Conservation (phyloP, 139 green algal genomes). For the Chlamydomonas asymmetrica region DNA sequence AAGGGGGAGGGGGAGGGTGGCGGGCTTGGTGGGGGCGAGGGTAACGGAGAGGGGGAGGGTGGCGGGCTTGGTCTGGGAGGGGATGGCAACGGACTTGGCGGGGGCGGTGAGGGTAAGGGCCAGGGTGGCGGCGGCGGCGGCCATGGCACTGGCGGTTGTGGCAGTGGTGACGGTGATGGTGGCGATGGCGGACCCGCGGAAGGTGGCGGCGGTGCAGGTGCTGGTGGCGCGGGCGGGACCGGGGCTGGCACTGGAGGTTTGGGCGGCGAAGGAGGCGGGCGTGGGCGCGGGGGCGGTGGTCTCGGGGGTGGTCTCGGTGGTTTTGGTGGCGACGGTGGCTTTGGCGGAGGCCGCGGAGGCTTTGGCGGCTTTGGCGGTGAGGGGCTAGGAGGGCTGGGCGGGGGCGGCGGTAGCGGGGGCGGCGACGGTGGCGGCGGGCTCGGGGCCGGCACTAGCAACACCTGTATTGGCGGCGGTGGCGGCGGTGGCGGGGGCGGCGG, state of each 20-base stretch:
- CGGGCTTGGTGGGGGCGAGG: no score
- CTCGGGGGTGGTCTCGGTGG: slow-evolving; percentile 3
- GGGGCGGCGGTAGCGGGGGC: neutral
- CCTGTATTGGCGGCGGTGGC: neutral
- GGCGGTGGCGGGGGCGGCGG: neutral
- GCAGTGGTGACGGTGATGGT: neutral
- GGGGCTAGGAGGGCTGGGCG: neutral
- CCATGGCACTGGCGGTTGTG: neutral
- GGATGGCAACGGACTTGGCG: neutral
- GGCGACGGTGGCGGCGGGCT: neutral
- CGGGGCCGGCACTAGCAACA: neutral
- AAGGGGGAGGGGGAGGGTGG: no score
- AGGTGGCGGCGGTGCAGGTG: neutral
- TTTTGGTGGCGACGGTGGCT: neutral
- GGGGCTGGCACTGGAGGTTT: neutral
- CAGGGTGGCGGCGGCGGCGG: neutral
- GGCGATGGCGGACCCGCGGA: neutral
- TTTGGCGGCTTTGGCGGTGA: neutral
- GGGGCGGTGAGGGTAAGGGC: neutral
- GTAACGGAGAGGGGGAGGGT: no score
- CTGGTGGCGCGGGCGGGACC: neutral
- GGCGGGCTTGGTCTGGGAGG: no score
- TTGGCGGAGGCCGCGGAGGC: neutral
- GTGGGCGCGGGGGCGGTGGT: slow-evolving; percentile 4
- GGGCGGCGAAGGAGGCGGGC: neutral